These are phyloP conservation scores for Penicillium angulare DNA, from an alignment of 495 filamentous ascomycete genomes.

Conservation along the genomic window DNA sequence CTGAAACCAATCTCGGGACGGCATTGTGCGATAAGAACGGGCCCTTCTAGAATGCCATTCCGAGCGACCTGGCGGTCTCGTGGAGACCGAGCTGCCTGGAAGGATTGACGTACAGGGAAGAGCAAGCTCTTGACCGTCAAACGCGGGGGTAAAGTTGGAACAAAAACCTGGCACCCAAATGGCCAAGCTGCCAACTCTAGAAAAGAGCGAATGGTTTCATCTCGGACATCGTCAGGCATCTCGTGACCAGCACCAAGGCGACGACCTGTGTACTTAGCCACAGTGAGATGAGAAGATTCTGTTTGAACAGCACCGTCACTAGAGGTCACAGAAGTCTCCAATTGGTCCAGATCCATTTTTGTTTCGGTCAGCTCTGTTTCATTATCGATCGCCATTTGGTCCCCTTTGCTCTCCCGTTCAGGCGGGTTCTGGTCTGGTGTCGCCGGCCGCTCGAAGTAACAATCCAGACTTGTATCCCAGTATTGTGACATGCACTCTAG, in stretches of 20 bases:
- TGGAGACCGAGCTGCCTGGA: slow-evolving; percentile 65
- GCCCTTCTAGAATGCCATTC: slow-evolving; percentile 73
- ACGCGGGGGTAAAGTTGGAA: slow-evolving; percentile 61
- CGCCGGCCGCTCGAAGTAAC: slow-evolving; percentile 47
- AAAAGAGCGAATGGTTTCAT: slow-evolving; percentile 67
- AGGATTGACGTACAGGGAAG: slow-evolving; percentile 50
- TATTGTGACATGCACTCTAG: slow-evolving; percentile 59
- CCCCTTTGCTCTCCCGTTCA: slow-evolving; percentile 3
- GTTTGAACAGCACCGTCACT: background rate
- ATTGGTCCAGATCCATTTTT: slow-evolving; percentile 36
- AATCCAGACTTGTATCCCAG: slow-evolving; percentile 61
- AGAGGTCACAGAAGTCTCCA: background rate
- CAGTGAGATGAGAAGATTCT: slow-evolving; percentile 11
- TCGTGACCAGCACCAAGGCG: slow-evolving; percentile 62
- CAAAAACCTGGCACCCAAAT: slow-evolving; percentile 69
- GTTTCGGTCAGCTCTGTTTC: slow-evolving; percentile 11
- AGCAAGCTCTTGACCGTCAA: slow-evolving; percentile 55
- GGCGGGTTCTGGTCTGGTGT: slow-evolving; percentile 22
- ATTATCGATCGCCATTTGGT: slow-evolving; percentile 25
- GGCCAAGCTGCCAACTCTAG: slow-evolving; percentile 78
- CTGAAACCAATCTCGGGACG: slow-evolving; percentile 57
- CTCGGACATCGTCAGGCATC: slow-evolving; percentile 75
- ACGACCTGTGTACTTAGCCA: slow-evolving; percentile 46
- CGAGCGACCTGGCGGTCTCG: slow-evolving; percentile 67
- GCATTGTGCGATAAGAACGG: slow-evolving; percentile 58